Percentiles rank a stretch among this genome's conserved stretches.
phyloP scores from a whole-genome alignment of 306 rosid species.

The Inga leiocalycina region DNA sequence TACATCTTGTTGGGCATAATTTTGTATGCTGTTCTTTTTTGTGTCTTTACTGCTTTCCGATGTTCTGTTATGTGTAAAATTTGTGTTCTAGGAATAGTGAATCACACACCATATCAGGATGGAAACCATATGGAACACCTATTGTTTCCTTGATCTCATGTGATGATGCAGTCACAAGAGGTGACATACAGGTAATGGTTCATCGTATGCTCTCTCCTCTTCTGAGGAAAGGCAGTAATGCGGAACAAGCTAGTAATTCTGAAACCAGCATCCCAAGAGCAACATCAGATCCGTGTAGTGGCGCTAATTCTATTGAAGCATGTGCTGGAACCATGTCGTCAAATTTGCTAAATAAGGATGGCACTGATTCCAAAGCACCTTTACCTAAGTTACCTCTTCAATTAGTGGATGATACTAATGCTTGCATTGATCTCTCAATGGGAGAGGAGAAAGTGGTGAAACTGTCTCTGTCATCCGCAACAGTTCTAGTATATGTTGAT shows the following conservation, averaged over 20 bases:
- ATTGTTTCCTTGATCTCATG: conserved; percentile 69
- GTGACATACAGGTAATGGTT: conserved; percentile 67
- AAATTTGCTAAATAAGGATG: conserved; percentile 52
- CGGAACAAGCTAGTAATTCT: conserved; percentile 44
- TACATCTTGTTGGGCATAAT: background rate
- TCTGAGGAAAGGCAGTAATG: conserved; percentile 58
- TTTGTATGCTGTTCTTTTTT: conserved; percentile 5
- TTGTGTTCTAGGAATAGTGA: conserved; percentile 56
- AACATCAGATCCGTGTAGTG: conserved; percentile 41
- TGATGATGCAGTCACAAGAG: conserved; percentile 67
- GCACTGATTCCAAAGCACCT: conserved; percentile 46
- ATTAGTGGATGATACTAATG: conserved; percentile 71
- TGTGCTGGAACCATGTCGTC: conserved; percentile 43
- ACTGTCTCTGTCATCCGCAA: conserved; percentile 51
- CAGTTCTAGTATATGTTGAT: conserved; percentile 68
- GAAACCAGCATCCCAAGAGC: conserved; percentile 51
- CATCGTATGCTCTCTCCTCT: conserved; percentile 72
- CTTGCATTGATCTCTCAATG: conserved; percentile 78
- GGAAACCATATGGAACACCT: conserved; percentile 88
- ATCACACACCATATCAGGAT: conserved; percentile 68
- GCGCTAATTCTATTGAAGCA: conserved; percentile 40
- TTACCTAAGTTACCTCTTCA: conserved; percentile 68
- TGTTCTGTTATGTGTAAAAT: conserved; percentile 13
- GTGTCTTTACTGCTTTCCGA: conserved; percentile 24
- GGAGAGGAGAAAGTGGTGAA: conserved; percentile 74